Evolutionary conservation across 139 green algal species (phyloP).

Genomic region (Zygnema cylindricum): DNA sequence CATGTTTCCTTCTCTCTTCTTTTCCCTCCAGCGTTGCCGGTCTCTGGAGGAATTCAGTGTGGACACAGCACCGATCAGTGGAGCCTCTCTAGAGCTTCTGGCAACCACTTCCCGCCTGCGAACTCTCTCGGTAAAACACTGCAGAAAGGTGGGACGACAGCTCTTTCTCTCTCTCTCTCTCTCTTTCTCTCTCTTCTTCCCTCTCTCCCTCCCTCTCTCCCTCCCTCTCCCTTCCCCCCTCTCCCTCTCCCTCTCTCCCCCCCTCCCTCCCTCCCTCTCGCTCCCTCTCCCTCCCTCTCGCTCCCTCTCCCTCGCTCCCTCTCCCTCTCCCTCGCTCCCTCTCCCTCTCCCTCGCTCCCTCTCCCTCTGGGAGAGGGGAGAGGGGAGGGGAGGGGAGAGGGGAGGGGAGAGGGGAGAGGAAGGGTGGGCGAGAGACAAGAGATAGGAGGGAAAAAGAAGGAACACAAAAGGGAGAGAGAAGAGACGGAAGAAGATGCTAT

Average conservation of each 20-base stretch:
- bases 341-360: no score
- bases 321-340: no score
- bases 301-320: no score
- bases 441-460: background rate
- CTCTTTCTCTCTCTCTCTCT: background rate
- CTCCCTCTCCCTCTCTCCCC: background rate
- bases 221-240: background rate
- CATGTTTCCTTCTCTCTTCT: no score
- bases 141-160: slow-evolving; percentile 29
- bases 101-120: slow-evolving; percentile 28
- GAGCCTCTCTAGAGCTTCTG: slow-evolving; percentile 32
- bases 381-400: background rate
- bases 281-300: no score
- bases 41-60: slow-evolving; percentile 22
- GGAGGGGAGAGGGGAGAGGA: background rate
- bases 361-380: no score
- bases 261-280: background rate
- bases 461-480: background rate
- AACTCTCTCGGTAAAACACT: slow-evolving; percentile 44
- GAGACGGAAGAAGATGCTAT: background rate
- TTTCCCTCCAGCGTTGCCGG: slow-evolving; percentile 2
- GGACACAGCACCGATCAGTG: slow-evolving; percentile 37
- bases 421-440: background rate
- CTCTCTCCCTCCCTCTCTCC: background rate
- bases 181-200: background rate